Evolutionary conservation across 108 stramenopile genomes (phyloP).

Genomic region (Hondaea fermentalgiana): DNA sequence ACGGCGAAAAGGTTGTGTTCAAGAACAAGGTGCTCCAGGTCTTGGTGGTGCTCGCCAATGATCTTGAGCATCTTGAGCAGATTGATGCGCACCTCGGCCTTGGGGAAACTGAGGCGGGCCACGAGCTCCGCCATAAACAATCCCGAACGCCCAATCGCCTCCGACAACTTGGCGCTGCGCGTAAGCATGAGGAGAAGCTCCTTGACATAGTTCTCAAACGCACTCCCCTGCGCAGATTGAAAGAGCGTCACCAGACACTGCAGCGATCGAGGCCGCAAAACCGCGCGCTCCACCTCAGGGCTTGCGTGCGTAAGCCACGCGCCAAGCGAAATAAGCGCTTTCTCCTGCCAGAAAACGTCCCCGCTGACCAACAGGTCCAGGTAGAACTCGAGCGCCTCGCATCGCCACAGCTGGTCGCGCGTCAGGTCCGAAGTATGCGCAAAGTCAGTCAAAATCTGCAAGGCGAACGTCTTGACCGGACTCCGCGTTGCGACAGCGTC

Average conservation of each 20-base stretch:
- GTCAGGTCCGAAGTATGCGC: conserved; percentile 5
- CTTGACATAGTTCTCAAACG: conserved; percentile 10
- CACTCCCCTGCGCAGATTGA: not conserved
- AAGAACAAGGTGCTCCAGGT: conserved; percentile 7
- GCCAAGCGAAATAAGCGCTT: conserved; percentile 1
- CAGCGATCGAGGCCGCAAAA: not conserved
- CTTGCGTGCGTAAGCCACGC: not conserved
- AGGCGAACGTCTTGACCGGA: not conserved
- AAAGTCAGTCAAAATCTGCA: conserved; percentile 9
- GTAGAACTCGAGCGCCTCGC: conserved; percentile 14
- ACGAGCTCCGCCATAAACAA: conserved; percentile 5
- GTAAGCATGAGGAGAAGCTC: not conserved
- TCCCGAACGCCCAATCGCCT: not conserved
- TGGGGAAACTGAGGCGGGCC: conserved; percentile 2
- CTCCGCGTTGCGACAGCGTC: conserved; percentile 8
- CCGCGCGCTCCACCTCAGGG: not conserved
- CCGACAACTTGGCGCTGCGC: not conserved
- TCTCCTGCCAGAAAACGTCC: conserved; percentile 6
- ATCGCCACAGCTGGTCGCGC: conserved; percentile 17
- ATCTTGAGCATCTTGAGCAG: conserved; percentile 16
- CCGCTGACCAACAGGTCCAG: not conserved
- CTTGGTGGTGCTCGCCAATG: conserved; percentile 11
- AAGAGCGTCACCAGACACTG: conserved; percentile 6
- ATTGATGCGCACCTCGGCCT: conserved; percentile 12
- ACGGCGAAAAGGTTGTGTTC: conserved; percentile 3